phyloP scores from a whole-genome alignment of 2,329 filamentous ascomycete genomes.

The Endoconidiophora laricicola region DNA sequence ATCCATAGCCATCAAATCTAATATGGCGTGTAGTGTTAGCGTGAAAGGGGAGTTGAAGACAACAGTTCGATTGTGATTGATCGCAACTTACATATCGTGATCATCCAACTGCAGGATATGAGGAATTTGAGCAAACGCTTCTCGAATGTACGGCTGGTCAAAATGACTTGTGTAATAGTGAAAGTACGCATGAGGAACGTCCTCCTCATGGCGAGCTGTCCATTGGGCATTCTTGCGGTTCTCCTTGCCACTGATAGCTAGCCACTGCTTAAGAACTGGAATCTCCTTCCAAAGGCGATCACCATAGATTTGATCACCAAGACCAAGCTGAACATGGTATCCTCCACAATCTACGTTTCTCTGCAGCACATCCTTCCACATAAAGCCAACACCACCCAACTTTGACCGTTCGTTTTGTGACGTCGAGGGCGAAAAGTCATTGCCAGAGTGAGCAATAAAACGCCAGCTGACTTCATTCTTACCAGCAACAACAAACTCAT shows the following conservation, averaged over 20 bases:
- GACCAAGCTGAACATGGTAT: conserved; percentile 82
- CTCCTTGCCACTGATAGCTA: conserved; percentile 81
- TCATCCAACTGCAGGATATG: conserved; percentile 88
- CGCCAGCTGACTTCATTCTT: conserved; percentile 84
- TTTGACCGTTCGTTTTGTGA: conserved; percentile 71
- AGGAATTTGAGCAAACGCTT: conserved; percentile 94
- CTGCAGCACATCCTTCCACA: conserved; percentile 98
- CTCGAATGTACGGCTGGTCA: conserved; percentile 83
- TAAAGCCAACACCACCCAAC: conserved; percentile 76
- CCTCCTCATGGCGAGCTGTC: conserved; percentile 90
- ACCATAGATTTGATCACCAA: conserved; percentile 90
- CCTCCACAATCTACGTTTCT: conserved; percentile 94
- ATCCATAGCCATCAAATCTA: conserved; percentile 92
- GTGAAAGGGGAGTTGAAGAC: background rate
- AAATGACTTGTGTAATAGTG: conserved; percentile 98
- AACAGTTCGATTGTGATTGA: background rate
- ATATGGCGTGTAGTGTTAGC: conserved; percentile 12
- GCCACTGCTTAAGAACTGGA: conserved; percentile 84
- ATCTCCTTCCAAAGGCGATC: conserved; percentile 95
- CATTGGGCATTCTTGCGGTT: conserved; percentile 78
- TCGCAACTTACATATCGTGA: conserved; percentile 74
- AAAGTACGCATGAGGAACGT: conserved; percentile 91
- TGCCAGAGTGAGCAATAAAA: conserved; percentile 89
- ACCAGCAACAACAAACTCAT: conserved; percentile 90
- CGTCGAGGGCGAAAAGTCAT: conserved; percentile 83